Conservation (phyloP, 805 yeast species). For the Torulaspora maleeae region DNA sequence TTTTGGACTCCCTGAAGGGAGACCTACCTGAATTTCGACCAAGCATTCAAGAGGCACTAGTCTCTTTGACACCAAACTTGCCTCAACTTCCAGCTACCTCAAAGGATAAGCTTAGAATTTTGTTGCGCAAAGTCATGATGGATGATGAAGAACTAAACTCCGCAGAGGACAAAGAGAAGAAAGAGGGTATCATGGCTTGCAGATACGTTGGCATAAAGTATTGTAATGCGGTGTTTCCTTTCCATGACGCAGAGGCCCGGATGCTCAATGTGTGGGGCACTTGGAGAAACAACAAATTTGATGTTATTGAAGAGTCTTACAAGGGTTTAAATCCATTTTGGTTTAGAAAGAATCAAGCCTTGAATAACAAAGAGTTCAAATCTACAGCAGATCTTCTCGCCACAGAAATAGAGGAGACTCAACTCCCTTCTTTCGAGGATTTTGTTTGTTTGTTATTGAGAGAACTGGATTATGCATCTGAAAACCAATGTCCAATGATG, state of each 20-base stretch:
- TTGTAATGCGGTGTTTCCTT: slow-evolving; percentile 58
- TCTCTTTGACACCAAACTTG: slow-evolving; percentile 51
- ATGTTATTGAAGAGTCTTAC: slow-evolving; percentile 71
- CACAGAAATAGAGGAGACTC: slow-evolving; percentile 29
- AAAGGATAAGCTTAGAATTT: slow-evolving; percentile 41
- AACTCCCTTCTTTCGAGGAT: slow-evolving; percentile 53
- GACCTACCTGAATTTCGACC: slow-evolving; percentile 61
- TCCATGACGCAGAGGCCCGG: slow-evolving; percentile 64
- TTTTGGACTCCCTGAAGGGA: slow-evolving; percentile 63
- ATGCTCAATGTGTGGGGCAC: slow-evolving; percentile 63
- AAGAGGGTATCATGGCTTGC: slow-evolving; percentile 43
- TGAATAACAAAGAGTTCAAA: slow-evolving; percentile 42
- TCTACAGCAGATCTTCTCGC: slow-evolving; percentile 45
- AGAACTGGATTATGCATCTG: slow-evolving; percentile 25
- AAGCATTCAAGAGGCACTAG: slow-evolving; percentile 66
- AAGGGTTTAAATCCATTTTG: slow-evolving; percentile 82
- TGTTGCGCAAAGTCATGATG: slow-evolving; percentile 37
- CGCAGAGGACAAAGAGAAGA: slow-evolving; percentile 21
- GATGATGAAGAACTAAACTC: slow-evolving; percentile 29
- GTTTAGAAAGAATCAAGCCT: slow-evolving; percentile 52
- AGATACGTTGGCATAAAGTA: slow-evolving; percentile 64
- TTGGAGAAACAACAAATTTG: slow-evolving; percentile 53
- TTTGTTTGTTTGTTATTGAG: slow-evolving; percentile 35
- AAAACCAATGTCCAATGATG: slow-evolving; percentile 29
- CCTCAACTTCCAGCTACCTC: slow-evolving; percentile 37